Base-by-base conservation (phyloP, 225 moss, liverwort and hornwort genomes). In the Sphagnum contortum region DNA sequence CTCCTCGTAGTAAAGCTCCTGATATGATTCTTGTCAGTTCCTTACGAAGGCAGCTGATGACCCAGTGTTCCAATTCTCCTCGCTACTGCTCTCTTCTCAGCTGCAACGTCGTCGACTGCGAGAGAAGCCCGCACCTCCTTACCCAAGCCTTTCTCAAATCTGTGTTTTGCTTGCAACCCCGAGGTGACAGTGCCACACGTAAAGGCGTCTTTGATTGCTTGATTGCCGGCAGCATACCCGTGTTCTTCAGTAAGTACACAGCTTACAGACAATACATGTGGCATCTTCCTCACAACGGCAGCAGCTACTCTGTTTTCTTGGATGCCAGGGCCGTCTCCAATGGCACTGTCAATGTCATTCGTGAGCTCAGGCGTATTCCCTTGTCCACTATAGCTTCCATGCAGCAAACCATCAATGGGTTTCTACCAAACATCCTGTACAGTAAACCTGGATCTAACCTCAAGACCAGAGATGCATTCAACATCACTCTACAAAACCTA, bases 101-200 rank as follows among this genome's bases (percentile, higher is more conserved):
- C 46, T 87, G 86, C 48, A 48, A n/a, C 45, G 14, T 63, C 44
- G 53, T 80, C 13, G 68, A 74, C 6, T 87, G 83, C 10, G 47
- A 61, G n/a, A 59, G 50, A 14, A 73, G 76, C 51, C 83, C 87
- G 12, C 75, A 83, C 48, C 59, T 78, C 0, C 46, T 80, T 6
- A 78, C 74, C 8, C 69, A 73, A 12, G n/a, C 69, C 1, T 76
- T 87, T 61, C 2, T 87, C 44, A 66, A 61, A 4, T 76, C 83
- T 3, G 69, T 68, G 1, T 87, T 83, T 57, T 87, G 87, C 64
- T 68, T 87, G 54, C 87, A 87, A 56, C 87, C 87, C n/a, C 66
- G 75, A 2, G 87, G 87, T 2, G 87, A 87, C 68, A 80, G 83
- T 8, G 70, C 87, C 29, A 87, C 87, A 6, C 68, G 87, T 66